Base-by-base conservation (phyloP, 805 yeast species). In the Metschnikowia shivogae region DNA sequence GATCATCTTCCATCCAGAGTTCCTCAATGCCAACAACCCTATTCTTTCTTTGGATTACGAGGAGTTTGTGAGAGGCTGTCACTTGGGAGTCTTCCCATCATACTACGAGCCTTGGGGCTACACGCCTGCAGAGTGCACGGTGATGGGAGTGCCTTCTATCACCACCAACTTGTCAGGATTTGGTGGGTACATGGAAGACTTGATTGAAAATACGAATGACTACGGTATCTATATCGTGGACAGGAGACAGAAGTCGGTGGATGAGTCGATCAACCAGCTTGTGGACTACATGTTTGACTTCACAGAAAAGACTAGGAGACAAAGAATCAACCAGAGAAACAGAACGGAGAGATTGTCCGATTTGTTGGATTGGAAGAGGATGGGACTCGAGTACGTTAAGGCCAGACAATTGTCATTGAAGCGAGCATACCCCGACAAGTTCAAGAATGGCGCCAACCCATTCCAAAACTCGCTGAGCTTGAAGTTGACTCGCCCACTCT, bases 101-200 rank as follows among this genome's bases (percentile, higher is more conserved):
- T 92, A 92, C 70, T 92, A 92, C 63, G 99, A 92, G 70, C 99
- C 99, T 4, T 92, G 99, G 99, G 99, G 99, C 33, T 92, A 92
- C 67, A 92, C 99, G 2, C 99, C 99, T 3, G 98, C 98, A 7
- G 99, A 92, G 65, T 93, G 99, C 73, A 92, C 99, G 0, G 99
- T 93, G 20, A 92, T 92, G 99, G 99, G 99, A 45, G 95, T 93
- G 48, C 99, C 99, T 13, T 88, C 97, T 6, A 87, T 92, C 59
- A 92, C 99, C 9, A 92, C 99, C 34, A 92, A 92, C 64, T 71
- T 92, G 48, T 88, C 97, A 2, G 99, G 99, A 1, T 92, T 92
- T 62, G 99, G 99, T 40, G 95, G 98, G 54, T 92, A 92, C 70
- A 92, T 92, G 98, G 99, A 92, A 68, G 97, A 92, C 64, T 75